These are phyloP conservation scores for Vigna unguiculata DNA, from an alignment of 306 rosid genomes.

Conservation along the genomic window DNA sequence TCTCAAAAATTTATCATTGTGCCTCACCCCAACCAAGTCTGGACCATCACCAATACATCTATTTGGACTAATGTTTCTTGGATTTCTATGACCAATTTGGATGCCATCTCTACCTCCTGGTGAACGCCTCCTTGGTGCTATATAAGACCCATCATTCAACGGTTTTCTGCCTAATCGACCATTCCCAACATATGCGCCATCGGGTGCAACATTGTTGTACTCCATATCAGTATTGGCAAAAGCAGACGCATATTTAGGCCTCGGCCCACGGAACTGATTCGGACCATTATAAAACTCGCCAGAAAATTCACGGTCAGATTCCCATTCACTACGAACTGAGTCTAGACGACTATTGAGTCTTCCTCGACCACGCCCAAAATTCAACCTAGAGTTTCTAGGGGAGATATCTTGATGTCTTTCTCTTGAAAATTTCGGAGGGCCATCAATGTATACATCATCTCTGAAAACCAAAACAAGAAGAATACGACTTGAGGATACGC, in stretches of 20 bases:
- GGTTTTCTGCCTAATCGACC: conserved; percentile 75
- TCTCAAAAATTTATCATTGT: conserved; percentile 68
- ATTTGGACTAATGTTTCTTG: conserved; percentile 68
- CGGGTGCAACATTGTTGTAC: conserved; percentile 63
- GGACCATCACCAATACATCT: conserved; percentile 71
- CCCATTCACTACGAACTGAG: conserved; percentile 64
- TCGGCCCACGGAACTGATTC: conserved; percentile 65
- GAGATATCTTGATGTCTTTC: conserved; percentile 75
- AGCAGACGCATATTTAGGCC: conserved; percentile 68
- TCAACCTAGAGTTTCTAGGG: conserved; percentile 67
- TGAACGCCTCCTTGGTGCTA: conserved; percentile 76
- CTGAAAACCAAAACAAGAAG: conserved; percentile 59
- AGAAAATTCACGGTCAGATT: conserved; percentile 64
- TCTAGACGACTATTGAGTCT: conserved; percentile 54
- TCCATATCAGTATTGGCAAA: conserved; percentile 62
- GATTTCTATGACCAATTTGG: conserved; percentile 68
- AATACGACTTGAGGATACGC: conserved; percentile 24
- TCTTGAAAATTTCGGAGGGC: conserved; percentile 63
- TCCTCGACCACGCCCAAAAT: conserved; percentile 78
- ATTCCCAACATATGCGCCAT: conserved; percentile 64
- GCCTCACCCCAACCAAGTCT: conserved; percentile 69
- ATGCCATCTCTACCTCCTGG: conserved; percentile 66
- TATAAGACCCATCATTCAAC: conserved; percentile 62
- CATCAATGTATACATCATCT: conserved; percentile 66
- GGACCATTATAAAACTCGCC: conserved; percentile 71